Evolutionary conservation across 1,284 basidiomycete genomes (phyloP).

Genomic region (Melampsora americana): DNA sequence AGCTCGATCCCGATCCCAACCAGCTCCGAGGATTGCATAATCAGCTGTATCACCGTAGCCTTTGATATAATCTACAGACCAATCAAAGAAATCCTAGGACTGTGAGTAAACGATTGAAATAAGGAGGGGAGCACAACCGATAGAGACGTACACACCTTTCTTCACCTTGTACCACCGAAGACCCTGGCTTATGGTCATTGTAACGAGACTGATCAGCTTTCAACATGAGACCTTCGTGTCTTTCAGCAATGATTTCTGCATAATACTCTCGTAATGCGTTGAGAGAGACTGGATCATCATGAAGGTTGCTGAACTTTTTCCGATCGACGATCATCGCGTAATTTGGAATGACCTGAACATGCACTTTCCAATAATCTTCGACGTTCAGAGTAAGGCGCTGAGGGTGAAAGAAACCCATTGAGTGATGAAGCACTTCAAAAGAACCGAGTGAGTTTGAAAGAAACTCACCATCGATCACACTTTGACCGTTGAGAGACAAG

Average conservation of each 20-base stretch:
- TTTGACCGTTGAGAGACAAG: constrained; percentile 64
- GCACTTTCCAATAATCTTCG: constrained; percentile 63
- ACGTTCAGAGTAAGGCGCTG: constrained; percentile 62
- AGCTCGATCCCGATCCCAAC: constrained; percentile 73
- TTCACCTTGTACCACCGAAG: constrained; percentile 73
- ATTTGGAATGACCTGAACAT: constrained; percentile 61
- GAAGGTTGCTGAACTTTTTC: constrained; percentile 22
- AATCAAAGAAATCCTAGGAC: constrained; percentile 47
- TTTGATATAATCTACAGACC: constrained; percentile 76
- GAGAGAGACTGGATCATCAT: background rate
- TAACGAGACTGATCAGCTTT: constrained; percentile 69
- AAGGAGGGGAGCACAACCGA: background rate
- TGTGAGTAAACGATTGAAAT: background rate
- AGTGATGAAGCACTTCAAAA: background rate
- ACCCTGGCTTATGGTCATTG: constrained; percentile 59
- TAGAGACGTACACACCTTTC: constrained; percentile 45
- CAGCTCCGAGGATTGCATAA: constrained; percentile 69
- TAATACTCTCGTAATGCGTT: constrained; percentile 45
- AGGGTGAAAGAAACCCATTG: background rate
- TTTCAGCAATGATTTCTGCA: constrained; percentile 46
- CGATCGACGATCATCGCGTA: constrained; percentile 54
- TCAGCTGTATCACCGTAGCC: constrained; percentile 77
- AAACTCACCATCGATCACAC: constrained; percentile 58
- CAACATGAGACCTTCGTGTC: constrained; percentile 65
- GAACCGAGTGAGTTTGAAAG: background rate